phyloP scores from a whole-genome alignment of 192 early-diverging fungal genomes.

The Pilaira anomala region DNA sequence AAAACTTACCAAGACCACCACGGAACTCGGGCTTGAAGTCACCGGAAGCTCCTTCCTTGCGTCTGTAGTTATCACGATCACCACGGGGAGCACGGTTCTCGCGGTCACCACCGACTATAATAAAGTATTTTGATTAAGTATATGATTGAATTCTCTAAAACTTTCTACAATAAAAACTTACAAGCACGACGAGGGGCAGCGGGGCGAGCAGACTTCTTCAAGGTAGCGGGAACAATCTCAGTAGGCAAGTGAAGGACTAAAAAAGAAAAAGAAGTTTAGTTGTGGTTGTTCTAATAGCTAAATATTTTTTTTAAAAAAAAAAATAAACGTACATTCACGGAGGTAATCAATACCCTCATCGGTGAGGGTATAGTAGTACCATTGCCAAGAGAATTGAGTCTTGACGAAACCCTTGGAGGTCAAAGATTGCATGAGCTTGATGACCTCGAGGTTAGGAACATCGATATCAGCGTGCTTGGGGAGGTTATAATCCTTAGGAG shows the following conservation, averaged over 20 bases:
- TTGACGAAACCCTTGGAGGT: slow-evolving; percentile 91
- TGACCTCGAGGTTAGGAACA: slow-evolving; percentile 98
- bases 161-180: too few relatives aligned
- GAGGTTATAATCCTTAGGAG: slow-evolving; percentile 98
- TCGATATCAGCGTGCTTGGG: slow-evolving; percentile 94
- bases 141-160: background rate
- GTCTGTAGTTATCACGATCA: slow-evolving; percentile 84
- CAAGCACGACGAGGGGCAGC: slow-evolving; percentile 67
- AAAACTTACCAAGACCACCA: slow-evolving; percentile 72
- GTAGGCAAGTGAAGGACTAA: slow-evolving; percentile 90
- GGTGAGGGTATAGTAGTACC: slow-evolving; percentile 99
- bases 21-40: slow-evolving; percentile 98
- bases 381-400: slow-evolving; percentile 99
- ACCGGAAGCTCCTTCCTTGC: slow-evolving; percentile 91
- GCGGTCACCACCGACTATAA: slow-evolving; percentile 66
- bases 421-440: slow-evolving; percentile 98
- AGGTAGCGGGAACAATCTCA: slow-evolving; percentile 95
- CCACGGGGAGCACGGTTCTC: slow-evolving; percentile 61
- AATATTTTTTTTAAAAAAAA: background rate
- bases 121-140: background rate
- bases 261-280: background rate
- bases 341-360: slow-evolving; percentile 97
- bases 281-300: too few relatives aligned
- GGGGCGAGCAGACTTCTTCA: slow-evolving; percentile 91
- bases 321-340: slow-evolving; percentile 61